Percentiles rank a stretch among this genome's conserved stretches.
phyloP scores from a whole-genome alignment of 768 basidiomycete genomes.

The Tricholoma saponaceum region DNA sequence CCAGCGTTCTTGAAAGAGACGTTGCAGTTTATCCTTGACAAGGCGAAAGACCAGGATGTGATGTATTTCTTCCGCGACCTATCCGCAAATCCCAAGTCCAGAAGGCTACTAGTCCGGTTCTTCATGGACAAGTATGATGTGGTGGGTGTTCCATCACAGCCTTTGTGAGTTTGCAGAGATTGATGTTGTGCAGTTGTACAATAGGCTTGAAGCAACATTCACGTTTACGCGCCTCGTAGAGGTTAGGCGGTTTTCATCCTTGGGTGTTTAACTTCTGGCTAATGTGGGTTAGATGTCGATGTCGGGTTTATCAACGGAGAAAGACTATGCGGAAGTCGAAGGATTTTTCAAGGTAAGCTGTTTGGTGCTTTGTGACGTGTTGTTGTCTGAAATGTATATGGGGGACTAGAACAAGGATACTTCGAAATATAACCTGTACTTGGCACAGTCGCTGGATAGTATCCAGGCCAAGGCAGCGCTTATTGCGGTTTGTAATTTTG shows the following conservation, averaged over 20 bases:
- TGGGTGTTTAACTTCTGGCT: constrained; percentile 24
- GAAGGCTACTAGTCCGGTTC: constrained; percentile 52
- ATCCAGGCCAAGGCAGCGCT: constrained; percentile 58
- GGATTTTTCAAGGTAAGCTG: constrained; percentile 71
- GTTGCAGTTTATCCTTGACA: constrained; percentile 52
- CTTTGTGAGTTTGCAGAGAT: background rate
- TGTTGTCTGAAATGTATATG: constrained; percentile 15
- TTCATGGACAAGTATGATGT: constrained; percentile 66
- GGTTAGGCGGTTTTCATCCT: constrained; percentile 30
- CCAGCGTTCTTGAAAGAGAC: constrained; percentile 55
- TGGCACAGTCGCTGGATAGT: constrained; percentile 66
- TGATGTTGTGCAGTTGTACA: constrained; percentile 43
- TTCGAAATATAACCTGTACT: constrained; percentile 59
- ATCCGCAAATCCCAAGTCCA: constrained; percentile 48
- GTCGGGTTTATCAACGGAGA: constrained; percentile 47
- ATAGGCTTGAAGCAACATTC: constrained; percentile 70
- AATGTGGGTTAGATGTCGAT: constrained; percentile 12
- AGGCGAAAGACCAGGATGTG: constrained; percentile 59
- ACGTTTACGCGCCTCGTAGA: constrained; percentile 48
- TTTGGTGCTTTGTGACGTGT: background rate
- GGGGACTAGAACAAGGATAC: constrained; percentile 54
- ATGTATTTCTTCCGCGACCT: constrained; percentile 61
- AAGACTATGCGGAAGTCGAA: constrained; percentile 61
- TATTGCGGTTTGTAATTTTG: constrained; percentile 46
- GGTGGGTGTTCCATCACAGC: constrained; percentile 33